phyloP scores from a whole-genome alignment of 1,284 basidiomycete species.

The Malassezia dermatis region DNA sequence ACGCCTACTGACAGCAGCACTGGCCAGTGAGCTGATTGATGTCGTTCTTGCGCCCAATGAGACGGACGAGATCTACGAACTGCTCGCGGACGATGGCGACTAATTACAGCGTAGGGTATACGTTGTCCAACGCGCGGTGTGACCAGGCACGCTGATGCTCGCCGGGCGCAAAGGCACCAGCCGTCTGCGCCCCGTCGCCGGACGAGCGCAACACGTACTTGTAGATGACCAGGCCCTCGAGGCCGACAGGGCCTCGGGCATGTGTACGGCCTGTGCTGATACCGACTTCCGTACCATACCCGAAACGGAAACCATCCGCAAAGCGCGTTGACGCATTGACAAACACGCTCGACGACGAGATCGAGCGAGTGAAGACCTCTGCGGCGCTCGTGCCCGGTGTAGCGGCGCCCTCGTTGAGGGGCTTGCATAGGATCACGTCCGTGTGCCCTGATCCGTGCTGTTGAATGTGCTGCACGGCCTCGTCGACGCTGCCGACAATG shows the following conservation, averaged over 20 bases:
- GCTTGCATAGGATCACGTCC: constrained; percentile 82
- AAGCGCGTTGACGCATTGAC: constrained; percentile 92
- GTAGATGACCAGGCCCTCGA: constrained; percentile 60
- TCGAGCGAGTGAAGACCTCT: constrained; percentile 67
- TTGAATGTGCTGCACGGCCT: constrained; percentile 83
- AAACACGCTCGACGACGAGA: constrained; percentile 85
- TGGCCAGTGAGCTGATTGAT: constrained; percentile 33
- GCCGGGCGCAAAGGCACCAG: constrained; percentile 16
- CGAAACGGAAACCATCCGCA: constrained; percentile 92
- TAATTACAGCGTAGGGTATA: constrained; percentile 7
- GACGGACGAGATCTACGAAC: constrained; percentile 31
- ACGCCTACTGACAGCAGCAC: constrained; percentile 9
- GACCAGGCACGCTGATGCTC: constrained; percentile 9
- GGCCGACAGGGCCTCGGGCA: constrained; percentile 86
- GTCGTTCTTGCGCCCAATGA: constrained; percentile 35
- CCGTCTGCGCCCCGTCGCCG: constrained; percentile 18
- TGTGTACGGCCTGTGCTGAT: constrained; percentile 94
- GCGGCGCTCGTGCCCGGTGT: constrained; percentile 49
- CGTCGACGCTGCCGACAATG: constrained; percentile 59
- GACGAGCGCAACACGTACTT: constrained; percentile 33
- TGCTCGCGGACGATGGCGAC: constrained; percentile 14
- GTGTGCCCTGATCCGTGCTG: constrained; percentile 88
- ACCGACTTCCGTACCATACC: constrained; percentile 94
- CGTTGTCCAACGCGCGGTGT: constrained; percentile 2
- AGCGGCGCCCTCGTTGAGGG: constrained; percentile 49